Base-by-base conservation (phyloP, 306 rosid species). In the Morella rubra region DNA sequence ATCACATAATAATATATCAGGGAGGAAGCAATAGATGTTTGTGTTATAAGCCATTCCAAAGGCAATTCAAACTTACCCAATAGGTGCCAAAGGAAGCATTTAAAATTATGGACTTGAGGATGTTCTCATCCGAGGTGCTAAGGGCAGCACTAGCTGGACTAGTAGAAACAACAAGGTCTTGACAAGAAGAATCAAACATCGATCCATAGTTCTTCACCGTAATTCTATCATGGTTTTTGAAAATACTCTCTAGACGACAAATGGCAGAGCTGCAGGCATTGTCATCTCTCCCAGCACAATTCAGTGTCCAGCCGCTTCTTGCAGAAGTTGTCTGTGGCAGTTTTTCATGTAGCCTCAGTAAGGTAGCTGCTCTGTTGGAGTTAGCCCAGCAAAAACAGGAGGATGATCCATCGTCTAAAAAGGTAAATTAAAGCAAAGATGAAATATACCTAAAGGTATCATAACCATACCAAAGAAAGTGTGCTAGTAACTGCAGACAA, bases 361-460 rank as follows among this genome's bases (percentile, higher is more conserved):
- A 85, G 75, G 89, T 82, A 75, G 92, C 90, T 5, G 96, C 97
- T 82, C 87, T 88, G 76, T 92, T 93, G 80, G 86, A 91, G 68
- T 84, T 82, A 72, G 95, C 88, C 98, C 98, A 95, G 85, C 98
- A 92, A 83, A 80, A 84, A 76, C 96, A 89, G 20, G 82, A 80
- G 49, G 96, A 89, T 44, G 97, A 90, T 46, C 98, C 98, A 75
- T 95, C 98, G 78, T 95, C 98, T 91, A 77, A 82, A 77, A 42
- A 68, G 68, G 69, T 56, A 74, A 69, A 71, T 45, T 46, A 72
- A 80, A 69, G 41, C 0, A 55, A 49, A 24, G 15, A 69, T 69
- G 62, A 4, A 27, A 60, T 32, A 44, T 50, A 73, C 32, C 45
- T 67, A 66, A n/a, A 8, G 9, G 19, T 22, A 32, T 51, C 58